Conservation (phyloP, 257 asterid species). For the Avicennia marina region DNA sequence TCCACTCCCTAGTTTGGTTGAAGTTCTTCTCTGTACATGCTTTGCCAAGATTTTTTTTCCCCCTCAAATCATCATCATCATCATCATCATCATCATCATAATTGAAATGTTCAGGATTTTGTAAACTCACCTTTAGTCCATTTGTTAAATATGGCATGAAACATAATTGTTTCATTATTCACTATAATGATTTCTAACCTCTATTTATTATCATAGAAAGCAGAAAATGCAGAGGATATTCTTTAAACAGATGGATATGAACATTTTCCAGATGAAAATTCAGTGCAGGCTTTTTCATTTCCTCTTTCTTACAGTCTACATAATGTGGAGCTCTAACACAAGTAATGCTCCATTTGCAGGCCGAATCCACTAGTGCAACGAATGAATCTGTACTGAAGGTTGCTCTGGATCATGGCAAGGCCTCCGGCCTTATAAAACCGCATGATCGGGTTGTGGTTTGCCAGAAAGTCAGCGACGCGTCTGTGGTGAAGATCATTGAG, state of each 20-base stretch:
- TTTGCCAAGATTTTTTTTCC: neutral
- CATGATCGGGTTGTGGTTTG: slow-evolving; percentile 68
- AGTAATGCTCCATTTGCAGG: slow-evolving; percentile 31
- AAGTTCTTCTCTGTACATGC: neutral
- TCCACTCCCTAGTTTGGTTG: too few relatives aligned
- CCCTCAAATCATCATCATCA: slow-evolving; percentile 1
- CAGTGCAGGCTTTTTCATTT: too few relatives aligned
- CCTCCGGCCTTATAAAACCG: slow-evolving; percentile 54
- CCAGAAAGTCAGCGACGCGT: slow-evolving; percentile 81
- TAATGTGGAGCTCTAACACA: neutral
- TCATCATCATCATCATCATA: too few relatives aligned
- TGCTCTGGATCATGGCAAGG: slow-evolving; percentile 75
- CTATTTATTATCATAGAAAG: neutral
- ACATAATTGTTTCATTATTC: too few relatives aligned
- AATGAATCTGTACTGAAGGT: slow-evolving; percentile 60
- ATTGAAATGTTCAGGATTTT: neutral
- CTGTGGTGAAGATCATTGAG: slow-evolving; percentile 80
- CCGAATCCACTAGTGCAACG: slow-evolving; percentile 51
- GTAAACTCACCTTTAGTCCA: neutral
- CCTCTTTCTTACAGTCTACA: too few relatives aligned
- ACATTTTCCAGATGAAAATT: neutral
- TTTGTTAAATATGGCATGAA: neutral
- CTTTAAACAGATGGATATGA: neutral
- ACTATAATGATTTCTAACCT: neutral
- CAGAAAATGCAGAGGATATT: neutral